phyloP scores from a whole-genome alignment of 2,329 filamentous ascomycete genomes.

The Aspergillus viridinutans region DNA sequence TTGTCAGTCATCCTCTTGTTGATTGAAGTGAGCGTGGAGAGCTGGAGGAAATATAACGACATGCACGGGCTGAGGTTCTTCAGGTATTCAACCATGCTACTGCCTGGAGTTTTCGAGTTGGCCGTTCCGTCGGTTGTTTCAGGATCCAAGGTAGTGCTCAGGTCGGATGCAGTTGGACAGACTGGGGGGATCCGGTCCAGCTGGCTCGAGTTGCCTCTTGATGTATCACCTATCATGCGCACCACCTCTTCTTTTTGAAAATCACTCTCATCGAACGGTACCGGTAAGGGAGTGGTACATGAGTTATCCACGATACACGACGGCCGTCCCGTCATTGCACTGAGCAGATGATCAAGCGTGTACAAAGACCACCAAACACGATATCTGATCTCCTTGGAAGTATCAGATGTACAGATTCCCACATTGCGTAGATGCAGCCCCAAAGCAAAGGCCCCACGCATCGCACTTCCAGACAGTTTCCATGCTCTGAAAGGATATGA shows the following conservation, averaged over 20 bases:
- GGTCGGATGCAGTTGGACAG: constrained; percentile 18
- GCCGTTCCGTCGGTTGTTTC: constrained; percentile 15
- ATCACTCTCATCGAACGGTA: constrained; percentile 39
- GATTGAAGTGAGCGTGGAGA: constrained; percentile 34
- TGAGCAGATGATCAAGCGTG: constrained; percentile 40
- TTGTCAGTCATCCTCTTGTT: constrained; percentile 35
- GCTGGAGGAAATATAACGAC: constrained; percentile 40
- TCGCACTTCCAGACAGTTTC: constrained; percentile 39
- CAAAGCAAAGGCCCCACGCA: constrained; percentile 38
- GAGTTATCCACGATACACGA: constrained; percentile 40
- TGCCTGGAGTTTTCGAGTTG: constrained; percentile 13
- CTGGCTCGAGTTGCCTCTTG: constrained; percentile 16
- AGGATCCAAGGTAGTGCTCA: constrained; percentile 17
- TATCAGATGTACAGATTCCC: constrained; percentile 33
- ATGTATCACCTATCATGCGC: constrained; percentile 25
- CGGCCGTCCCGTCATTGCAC: constrained; percentile 43
- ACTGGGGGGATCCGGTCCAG: constrained; percentile 18
- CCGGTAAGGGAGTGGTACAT: constrained; percentile 40
- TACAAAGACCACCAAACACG: constrained; percentile 46
- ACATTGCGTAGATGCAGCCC: constrained; percentile 42
- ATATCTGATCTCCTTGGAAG: constrained; percentile 42
- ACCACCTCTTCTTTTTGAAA: constrained; percentile 33
- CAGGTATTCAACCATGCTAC: constrained; percentile 30
- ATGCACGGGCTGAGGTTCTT: constrained; percentile 34
- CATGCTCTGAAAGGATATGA: constrained; percentile 32